These are phyloP conservation scores for Moelleriella libera DNA, from an alignment of 2,329 filamentous ascomycete species.

Conservation along the genomic window DNA sequence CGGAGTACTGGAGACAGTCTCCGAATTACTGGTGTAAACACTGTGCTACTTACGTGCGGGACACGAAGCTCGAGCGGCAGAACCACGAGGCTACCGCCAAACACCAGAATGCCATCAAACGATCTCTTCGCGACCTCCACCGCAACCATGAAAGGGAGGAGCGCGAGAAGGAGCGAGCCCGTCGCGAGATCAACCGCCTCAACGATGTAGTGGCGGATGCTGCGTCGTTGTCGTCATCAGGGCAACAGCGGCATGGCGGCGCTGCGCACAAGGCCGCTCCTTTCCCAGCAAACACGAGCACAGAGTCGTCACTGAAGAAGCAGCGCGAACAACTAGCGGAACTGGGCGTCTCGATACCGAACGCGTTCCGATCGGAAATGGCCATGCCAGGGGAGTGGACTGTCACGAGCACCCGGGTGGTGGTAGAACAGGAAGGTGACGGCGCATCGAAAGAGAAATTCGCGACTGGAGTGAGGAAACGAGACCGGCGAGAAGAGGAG, in stretches of 20 bases:
- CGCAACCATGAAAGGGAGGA: conserved; percentile 68
- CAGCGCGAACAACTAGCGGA: conserved; percentile 81
- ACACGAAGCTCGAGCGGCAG: conserved; percentile 77
- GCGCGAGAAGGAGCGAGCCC: conserved; percentile 69
- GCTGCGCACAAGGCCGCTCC: neutral
- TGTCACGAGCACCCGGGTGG: conserved; percentile 47
- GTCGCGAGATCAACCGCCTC: conserved; percentile 71
- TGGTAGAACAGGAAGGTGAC: conserved; percentile 23
- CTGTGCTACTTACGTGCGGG: conserved; percentile 78
- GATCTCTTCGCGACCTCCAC: conserved; percentile 80
- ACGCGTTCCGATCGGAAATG: conserved; percentile 64
- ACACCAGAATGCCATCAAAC: conserved; percentile 77
- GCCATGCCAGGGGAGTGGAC: conserved; percentile 86
- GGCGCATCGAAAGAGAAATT: conserved; percentile 23
- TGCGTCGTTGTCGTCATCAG: neutral
- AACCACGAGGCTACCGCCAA: conserved; percentile 81
- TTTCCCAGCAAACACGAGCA: neutral
- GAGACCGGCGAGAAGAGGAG: conserved; percentile 44
- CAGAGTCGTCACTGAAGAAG: conserved; percentile 54
- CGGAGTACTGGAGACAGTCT: conserved; percentile 98
- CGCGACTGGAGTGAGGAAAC: conserved; percentile 45
- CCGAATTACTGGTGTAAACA: conserved; percentile 98
- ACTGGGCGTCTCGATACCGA: conserved; percentile 74
- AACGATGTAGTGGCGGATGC: conserved; percentile 56
- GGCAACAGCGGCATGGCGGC: neutral